These are phyloP conservation scores for Serpula lacrymans DNA, from an alignment of 768 basidiomycete genomes.

Conservation along the genomic window DNA sequence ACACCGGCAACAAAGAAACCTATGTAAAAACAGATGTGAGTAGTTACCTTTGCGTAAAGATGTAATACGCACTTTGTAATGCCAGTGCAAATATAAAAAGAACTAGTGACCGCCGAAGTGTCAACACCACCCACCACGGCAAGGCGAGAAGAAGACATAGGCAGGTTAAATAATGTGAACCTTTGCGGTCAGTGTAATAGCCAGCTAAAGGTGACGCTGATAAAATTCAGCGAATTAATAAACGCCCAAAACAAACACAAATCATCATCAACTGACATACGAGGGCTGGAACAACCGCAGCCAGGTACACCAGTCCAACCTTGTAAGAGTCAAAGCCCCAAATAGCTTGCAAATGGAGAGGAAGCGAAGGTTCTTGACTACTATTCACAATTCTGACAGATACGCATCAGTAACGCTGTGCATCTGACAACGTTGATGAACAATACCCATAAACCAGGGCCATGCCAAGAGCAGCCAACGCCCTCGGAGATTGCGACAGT, in stretches of 20 bases:
- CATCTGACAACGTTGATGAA: not conserved
- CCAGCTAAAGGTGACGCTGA: slow-evolving; percentile 62
- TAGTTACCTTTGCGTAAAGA: not conserved
- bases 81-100: slow-evolving; percentile 39
- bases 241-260: not conserved
- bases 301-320: slow-evolving; percentile 69
- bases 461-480: slow-evolving; percentile 41
- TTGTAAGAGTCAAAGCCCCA: slow-evolving; percentile 46
- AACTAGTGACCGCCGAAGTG: slow-evolving; percentile 49
- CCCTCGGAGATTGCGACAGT: slow-evolving; percentile 46
- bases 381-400: slow-evolving; percentile 41
- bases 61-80: slow-evolving; percentile 45
- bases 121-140: slow-evolving; percentile 63
- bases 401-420: slow-evolving; percentile 1
- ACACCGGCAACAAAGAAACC: slow-evolving; percentile 61
- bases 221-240: slow-evolving; percentile 3
- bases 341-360: slow-evolving; percentile 47
- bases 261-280: slow-evolving; percentile 45
- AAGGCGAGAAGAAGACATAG: slow-evolving; percentile 46
- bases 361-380: slow-evolving; percentile 54
- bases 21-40: slow-evolving; percentile 20
- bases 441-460: slow-evolving; percentile 54
- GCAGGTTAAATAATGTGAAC: slow-evolving; percentile 52
- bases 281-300: slow-evolving; percentile 58
- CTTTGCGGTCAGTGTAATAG: slow-evolving; percentile 51